A percentile compares a stretch with the other conserved stretches of the same genome.
phyloP scores from a whole-genome alignment of 2,329 filamentous ascomycete genomes.

The Cercospora beticola region DNA sequence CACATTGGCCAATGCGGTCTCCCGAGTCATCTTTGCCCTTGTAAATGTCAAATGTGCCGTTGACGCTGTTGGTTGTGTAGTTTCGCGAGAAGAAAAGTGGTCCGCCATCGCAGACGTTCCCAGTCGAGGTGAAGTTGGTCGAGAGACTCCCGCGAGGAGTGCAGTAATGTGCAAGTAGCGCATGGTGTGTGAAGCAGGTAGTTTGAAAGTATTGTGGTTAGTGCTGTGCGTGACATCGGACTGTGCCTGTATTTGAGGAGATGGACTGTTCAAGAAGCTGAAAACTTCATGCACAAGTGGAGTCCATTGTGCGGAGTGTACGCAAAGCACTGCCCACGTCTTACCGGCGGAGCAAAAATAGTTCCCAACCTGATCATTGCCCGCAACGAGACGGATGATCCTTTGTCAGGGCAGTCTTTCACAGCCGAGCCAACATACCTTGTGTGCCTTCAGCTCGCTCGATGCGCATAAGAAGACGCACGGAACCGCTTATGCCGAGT shows the following conservation, averaged over 20 bases:
- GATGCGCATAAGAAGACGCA: neutral
- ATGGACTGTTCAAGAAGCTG: neutral
- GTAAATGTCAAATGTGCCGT: constrained; percentile 20
- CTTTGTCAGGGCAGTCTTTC: neutral
- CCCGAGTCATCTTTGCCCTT: constrained; percentile 15
- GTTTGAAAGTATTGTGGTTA: neutral
- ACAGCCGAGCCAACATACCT: neutral
- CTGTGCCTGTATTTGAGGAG: neutral
- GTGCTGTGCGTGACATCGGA: neutral
- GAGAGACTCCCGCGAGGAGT: neutral
- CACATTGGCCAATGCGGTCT: constrained; percentile 15
- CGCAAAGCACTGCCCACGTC: neutral
- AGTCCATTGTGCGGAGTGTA: neutral
- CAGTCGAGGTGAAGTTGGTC: constrained; percentile 15
- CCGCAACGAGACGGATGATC: neutral
- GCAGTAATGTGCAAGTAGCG: neutral
- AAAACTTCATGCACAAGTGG: neutral
- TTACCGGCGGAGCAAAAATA: neutral
- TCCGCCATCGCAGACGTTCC: constrained; percentile 15
- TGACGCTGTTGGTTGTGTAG: constrained; percentile 8
- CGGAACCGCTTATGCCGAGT: neutral
- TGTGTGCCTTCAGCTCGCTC: neutral
- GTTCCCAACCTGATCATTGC: neutral
- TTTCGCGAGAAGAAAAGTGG: constrained; percentile 15
- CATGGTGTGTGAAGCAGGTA: neutral